Conservation (phyloP, 164 flowering plant genomes). For the Macadamia integrifolia region DNA sequence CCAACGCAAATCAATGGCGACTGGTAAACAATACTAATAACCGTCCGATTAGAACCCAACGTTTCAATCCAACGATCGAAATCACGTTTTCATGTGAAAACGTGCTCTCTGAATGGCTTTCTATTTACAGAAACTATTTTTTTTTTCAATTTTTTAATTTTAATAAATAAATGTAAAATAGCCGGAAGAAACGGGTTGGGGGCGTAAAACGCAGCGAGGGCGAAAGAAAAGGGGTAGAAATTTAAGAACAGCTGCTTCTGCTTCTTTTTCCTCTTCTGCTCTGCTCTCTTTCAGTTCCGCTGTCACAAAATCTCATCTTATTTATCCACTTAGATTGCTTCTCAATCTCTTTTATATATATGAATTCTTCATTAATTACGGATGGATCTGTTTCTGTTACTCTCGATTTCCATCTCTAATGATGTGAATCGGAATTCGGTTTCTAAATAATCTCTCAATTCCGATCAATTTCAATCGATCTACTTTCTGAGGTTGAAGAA, state of each 20-base stretch:
- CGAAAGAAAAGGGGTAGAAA: conserved; percentile 4
- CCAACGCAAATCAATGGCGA: too few relatives aligned
- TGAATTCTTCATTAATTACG: conserved; percentile 1
- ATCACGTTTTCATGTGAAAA: too few relatives aligned
- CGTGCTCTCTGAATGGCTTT: too few relatives aligned
- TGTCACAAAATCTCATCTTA: not conserved
- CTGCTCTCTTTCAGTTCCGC: not conserved
- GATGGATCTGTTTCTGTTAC: conserved; percentile 13
- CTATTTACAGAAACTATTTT: too few relatives aligned
- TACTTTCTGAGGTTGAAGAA: not conserved
- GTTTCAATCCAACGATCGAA: too few relatives aligned
- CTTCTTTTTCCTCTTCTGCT: not conserved
- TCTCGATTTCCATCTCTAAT: conserved; percentile 1
- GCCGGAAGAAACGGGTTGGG: conserved; percentile 1
- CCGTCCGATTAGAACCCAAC: too few relatives aligned
- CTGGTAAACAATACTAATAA: too few relatives aligned
- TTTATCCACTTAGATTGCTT: not conserved
- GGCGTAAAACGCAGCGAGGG: conserved; percentile 1
- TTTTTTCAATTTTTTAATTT: too few relatives aligned
- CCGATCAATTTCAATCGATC: not conserved
- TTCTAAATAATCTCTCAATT: not conserved
- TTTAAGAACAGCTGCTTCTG: not conserved
- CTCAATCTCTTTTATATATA: not conserved
- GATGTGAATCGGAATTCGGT: not conserved
- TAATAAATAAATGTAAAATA: not conserved